Percentiles rank a stretch among this genome's conserved stretches.
Evolutionary conservation across 257 asterid genomes (phyloP).

Genomic region (Solanum corneliomulleri): DNA sequence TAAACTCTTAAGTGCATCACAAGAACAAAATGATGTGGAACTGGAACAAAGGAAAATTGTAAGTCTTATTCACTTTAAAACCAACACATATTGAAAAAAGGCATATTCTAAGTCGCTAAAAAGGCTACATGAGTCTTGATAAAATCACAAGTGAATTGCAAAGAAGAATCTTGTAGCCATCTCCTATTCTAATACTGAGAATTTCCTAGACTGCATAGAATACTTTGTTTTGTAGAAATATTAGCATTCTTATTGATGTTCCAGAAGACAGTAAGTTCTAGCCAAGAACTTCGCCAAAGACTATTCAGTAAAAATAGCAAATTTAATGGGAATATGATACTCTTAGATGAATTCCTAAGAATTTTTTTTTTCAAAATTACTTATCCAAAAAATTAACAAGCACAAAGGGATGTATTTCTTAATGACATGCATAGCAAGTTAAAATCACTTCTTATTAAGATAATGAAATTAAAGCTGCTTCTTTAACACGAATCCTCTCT

Average conservation of each 20-base stretch:
- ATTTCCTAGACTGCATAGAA: neutral
- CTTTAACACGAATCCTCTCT: neutral
- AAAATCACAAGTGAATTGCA: neutral
- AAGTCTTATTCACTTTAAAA: neutral
- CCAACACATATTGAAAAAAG: neutral
- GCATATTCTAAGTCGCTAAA: neutral
- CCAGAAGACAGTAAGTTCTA: neutral
- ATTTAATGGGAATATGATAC: neutral
- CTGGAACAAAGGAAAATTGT: neutral
- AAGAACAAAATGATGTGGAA: neutral
- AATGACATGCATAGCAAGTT: neutral
- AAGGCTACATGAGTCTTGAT: neutral
- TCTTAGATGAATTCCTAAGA: neutral
- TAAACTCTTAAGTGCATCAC: neutral
- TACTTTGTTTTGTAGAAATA: neutral
- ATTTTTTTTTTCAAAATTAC: neutral
- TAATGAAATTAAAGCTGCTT: neutral
- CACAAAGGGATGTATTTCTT: neutral
- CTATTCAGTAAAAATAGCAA: neutral
- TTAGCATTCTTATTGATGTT: neutral
- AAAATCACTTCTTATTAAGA: neutral
- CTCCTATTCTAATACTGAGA: neutral
- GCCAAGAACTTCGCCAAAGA: neutral
- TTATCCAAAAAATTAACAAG: neutral
- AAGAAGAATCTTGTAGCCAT: neutral